phyloP scores from a whole-genome alignment of 208 protist species.

The Wallacemonas sp. region DNA sequence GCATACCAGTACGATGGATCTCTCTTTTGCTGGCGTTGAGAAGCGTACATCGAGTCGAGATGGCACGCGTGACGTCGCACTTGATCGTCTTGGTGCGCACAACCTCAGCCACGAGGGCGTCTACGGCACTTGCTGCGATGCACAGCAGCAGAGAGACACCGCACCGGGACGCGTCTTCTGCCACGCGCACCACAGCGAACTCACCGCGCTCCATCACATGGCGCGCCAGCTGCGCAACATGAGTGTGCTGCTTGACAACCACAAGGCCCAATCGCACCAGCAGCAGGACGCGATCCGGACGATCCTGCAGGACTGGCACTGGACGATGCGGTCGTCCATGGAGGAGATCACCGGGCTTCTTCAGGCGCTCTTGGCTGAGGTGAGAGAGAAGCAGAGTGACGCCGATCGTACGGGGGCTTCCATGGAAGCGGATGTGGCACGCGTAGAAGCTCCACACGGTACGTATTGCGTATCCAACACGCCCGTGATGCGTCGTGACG shows the following conservation, averaged over 20 bases:
- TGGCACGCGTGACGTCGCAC: no score
- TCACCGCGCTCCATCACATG: constrained; percentile 19
- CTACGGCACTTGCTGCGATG: no score
- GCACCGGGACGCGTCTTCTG: not conserved
- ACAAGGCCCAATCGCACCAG: constrained; percentile 22
- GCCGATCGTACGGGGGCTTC: not conserved
- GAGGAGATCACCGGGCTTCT: constrained; percentile 18
- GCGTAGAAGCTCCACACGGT: not conserved
- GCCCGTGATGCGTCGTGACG: no score
- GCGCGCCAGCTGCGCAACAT: constrained; percentile 57
- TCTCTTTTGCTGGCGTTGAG: no score
- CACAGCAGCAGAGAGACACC: not conserved
- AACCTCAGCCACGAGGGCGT: no score
- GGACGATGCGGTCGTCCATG: constrained; percentile 19
- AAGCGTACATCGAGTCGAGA: no score
- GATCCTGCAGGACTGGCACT: constrained; percentile 33
- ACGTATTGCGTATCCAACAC: no score
- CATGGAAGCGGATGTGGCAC: no score
- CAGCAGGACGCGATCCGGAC: constrained; percentile 16
- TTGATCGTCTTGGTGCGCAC: no score
- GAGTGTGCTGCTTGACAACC: constrained; percentile 41
- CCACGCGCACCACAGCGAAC: not conserved
- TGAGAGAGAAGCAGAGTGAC: not conserved
- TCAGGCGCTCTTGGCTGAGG: not conserved
- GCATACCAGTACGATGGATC: not conserved